Evolutionary conservation across 768 basidiomycete species (phyloP), one percentile per base, ranked within the genome.

Genomic region (Artomyces pyxidatus): DNA sequence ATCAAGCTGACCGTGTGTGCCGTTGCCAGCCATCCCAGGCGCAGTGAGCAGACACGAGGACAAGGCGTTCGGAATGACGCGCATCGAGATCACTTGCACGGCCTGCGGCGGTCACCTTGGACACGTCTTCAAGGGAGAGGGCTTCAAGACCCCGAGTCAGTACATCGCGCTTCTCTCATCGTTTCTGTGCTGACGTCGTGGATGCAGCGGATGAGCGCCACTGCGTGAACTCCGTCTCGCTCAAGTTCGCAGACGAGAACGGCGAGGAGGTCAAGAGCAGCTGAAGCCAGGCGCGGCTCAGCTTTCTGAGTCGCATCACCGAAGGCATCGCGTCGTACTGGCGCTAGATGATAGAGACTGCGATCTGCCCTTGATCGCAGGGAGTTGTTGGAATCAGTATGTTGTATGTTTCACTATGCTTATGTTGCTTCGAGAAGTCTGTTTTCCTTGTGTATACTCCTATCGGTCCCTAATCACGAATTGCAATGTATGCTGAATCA

Each of bases 101-200:
- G 86, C 89, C 2, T 95, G 93, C 60, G 91, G 89, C 8, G 91
- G 93, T 1, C 94, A 97, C 63, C 74, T 97, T 5, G 94, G 94
- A 4, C 93, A 97, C 62, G 88, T 97, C 35, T 97, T 97, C 78
- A 88, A 88, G 61, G 92, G 92, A 30, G 93, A 95, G 66, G 85
- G 85, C 2, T 92, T 77, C 66, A 49, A 67, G 5, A 90, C 81
- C 0, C 90, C 90, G 3, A 90, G 88, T 85, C 7, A 11, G 6
- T 17, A 12, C 9, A 42, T 17, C 10, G 27, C 37, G 12, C 40
- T 42, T 25, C 26, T n/a, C n/a, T n/a, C 1, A 19, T 35, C 45
- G 16, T 35, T 17, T 11, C 27, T 25, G 26, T 35, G 28, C 49
- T 51, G 39, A 53, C 29, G 3, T 11, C 10, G 32, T 1, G 9